A percentile compares a stretch with the other conserved stretches of the same genome.
Conservation (phyloP, 2,329 filamentous ascomycete genomes). For the Colletotrichum somersetense region DNA sequence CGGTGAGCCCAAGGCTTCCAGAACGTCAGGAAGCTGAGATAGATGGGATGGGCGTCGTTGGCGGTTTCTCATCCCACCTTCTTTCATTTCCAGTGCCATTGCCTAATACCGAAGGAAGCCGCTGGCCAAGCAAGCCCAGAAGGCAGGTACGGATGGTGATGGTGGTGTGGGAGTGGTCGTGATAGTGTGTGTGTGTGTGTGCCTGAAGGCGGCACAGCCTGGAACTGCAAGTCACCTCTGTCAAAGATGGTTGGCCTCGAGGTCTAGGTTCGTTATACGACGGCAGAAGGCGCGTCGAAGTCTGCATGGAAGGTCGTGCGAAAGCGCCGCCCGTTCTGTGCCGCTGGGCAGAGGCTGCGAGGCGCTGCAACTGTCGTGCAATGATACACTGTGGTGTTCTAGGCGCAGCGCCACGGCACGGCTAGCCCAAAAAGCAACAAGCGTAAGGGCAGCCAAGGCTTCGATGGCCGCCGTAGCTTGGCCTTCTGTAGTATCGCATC, state of each 20-base stretch:
- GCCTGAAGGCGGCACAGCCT: background rate
- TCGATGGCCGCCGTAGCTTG: conserved; percentile 10
- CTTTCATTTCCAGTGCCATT: background rate
- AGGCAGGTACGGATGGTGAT: conserved; percentile 9
- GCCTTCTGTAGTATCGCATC: conserved; percentile 32
- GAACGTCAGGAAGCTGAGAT: background rate
- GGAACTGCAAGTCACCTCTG: no score
- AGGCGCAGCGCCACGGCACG: conserved; percentile 27
- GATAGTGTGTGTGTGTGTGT: conserved; percentile 1
- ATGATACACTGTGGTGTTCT: conserved; percentile 27
- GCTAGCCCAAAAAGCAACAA: conserved; percentile 7
- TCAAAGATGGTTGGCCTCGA: background rate
- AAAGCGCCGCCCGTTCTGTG: conserved; percentile 28
- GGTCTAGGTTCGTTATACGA: conserved; percentile 25
- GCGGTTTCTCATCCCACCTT: background rate
- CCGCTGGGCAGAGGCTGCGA: conserved; percentile 23
- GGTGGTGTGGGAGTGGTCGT: conserved; percentile 18
- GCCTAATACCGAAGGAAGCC: conserved; percentile 38
- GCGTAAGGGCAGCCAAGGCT: conserved; percentile 22
- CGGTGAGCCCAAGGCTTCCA: conserved; percentile 25
- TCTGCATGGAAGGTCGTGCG: conserved; percentile 38
- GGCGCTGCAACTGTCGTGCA: conserved; percentile 28
- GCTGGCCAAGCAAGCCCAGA: conserved; percentile 19
- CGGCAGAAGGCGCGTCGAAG: conserved; percentile 41
- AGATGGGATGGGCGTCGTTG: background rate